phyloP scores from a whole-genome alignment of 352 stramenopile genomes.

The Phytopythium delawarense region DNA sequence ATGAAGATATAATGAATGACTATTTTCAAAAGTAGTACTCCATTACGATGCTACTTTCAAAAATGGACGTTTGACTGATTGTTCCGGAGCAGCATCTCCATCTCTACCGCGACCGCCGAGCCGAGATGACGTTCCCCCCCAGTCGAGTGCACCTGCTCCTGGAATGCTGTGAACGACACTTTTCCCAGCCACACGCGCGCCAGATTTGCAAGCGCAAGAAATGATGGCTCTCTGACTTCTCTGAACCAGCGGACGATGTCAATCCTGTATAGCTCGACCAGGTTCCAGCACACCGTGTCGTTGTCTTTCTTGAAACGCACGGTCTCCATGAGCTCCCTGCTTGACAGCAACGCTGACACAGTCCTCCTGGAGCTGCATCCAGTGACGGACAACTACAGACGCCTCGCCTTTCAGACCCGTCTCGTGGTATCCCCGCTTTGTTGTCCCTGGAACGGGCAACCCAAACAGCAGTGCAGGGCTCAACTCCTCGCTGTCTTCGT shows the following conservation, averaged over 20 bases:
- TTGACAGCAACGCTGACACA: background rate
- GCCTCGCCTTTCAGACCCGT: background rate
- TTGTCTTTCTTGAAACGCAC: background rate
- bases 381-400: background rate
- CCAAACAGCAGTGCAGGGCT: too few species aligned
- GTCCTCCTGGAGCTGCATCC: background rate
- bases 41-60: too few species aligned
- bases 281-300: background rate
- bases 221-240: background rate
- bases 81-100: background rate
- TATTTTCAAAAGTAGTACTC: too few species aligned
- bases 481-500: too few species aligned
- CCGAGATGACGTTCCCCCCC: background rate
- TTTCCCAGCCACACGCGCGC: background rate
- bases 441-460: too few species aligned
- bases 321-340: background rate
- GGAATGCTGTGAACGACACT: background rate
- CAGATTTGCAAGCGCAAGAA: background rate
- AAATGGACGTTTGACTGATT: too few species aligned
- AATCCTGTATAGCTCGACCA: background rate
- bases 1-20: too few species aligned
- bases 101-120: background rate
- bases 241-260: background rate
- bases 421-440: too few species aligned
- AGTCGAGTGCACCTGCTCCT: background rate